Base-by-base conservation (phyloP, 805 yeast genomes). In the Myxozyma udenii region DNA sequence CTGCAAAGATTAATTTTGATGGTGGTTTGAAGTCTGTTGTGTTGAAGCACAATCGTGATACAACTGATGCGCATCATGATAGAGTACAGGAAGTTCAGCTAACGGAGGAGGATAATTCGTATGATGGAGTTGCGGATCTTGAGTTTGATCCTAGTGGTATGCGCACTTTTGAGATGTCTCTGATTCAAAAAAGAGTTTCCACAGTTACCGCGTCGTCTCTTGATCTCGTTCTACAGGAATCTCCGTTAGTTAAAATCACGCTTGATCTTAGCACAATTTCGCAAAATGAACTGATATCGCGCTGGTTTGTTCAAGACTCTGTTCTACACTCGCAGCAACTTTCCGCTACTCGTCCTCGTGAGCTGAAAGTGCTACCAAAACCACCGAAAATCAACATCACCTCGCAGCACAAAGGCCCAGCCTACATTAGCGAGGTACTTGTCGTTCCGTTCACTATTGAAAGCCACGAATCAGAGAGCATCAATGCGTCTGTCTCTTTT, bases 91-190 rank as follows among this genome's bases (percentile, higher is more conserved):
- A 24, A 21, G n/a, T 56, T 4, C 38, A 46, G 4, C 35, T 33
- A 7, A 7, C 5, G 4, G 55, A 50, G 4, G 50, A 25, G 3
- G 49, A 18, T 9, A 50, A 50, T n/a, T 12, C 12, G n/a, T 41
- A 41, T 4, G 19, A 47, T 6, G 56, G 48, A 3, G 41, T 36
- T 16, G 64, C 62, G 5, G 49, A 60, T 23, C 55, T 68, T 21
- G 38, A 21, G 2, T 65, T 68, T 46, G 40, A 19, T 0, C 46
- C 60, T 4, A 54, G 51, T 4, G 50, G 44, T 24, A 45, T 60
- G 3, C 53, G 48, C 9, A 62, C 64, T 1, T 66, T 69, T 50
- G 64, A 69, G 53, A 39, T 66, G 25, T 42, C 49, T 3, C 46
- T 60, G 7, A 41, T 58, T 5, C 64, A 68, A 1, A 48, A 57